Percentiles rank a stretch among this genome's conserved stretches.
phyloP scores from a whole-genome alignment of 2,329 filamentous ascomycete genomes.

The Aspergillus sp. region DNA sequence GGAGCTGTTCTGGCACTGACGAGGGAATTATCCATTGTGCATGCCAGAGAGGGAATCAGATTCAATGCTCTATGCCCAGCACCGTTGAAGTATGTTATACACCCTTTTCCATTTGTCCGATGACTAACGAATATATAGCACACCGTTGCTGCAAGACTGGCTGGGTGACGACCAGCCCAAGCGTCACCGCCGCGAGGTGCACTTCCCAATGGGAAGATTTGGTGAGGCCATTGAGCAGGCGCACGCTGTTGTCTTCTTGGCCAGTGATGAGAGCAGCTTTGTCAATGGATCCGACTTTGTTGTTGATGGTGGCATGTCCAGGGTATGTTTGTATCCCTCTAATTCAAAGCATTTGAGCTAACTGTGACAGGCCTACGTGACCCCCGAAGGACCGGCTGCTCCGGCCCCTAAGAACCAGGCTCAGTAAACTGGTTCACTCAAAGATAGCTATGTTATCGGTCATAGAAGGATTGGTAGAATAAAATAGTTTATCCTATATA shows the following conservation, averaged over 20 bases:
- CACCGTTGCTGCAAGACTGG: constrained; percentile 88
- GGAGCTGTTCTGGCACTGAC: constrained; percentile 89
- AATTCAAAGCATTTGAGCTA: not conserved
- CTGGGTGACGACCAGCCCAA: constrained; percentile 83
- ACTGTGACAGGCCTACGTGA: constrained; percentile 64
- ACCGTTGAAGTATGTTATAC: constrained; percentile 69
- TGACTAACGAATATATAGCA: constrained; percentile 47
- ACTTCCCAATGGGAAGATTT: constrained; percentile 85
- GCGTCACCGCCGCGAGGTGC: constrained; percentile 77
- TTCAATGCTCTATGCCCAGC: constrained; percentile 92
- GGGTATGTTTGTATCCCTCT: constrained; percentile 42
- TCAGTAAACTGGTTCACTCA: constrained; percentile 8
- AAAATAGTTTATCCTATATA: too few species aligned
- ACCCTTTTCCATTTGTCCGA: not conserved
- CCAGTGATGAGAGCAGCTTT: constrained; percentile 84
- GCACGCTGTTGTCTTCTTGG: constrained; percentile 82
- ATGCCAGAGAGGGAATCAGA: constrained; percentile 80
- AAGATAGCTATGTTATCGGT: too few species aligned
- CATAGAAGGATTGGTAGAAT: too few species aligned
- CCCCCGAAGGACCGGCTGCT: constrained; percentile 58
- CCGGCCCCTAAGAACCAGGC: constrained; percentile 53
- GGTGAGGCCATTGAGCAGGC: constrained; percentile 94
- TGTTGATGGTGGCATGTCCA: constrained; percentile 94
- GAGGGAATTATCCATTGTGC: constrained; percentile 85
- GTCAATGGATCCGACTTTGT: constrained; percentile 91